Evolutionary conservation across 805 yeast species (phyloP).

Genomic region (Metschnikowia picachoensis): DNA sequence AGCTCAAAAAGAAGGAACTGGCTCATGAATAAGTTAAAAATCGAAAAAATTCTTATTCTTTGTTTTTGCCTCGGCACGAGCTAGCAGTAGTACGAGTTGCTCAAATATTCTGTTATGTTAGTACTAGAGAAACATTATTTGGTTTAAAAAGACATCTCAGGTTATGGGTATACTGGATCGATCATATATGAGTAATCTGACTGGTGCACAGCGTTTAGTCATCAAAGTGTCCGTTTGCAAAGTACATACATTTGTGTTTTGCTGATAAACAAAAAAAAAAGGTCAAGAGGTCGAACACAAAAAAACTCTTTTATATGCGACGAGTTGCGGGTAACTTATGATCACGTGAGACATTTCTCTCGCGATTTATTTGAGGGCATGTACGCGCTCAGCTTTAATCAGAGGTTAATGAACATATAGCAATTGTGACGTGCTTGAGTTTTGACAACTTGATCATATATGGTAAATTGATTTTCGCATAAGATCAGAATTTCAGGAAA

Average conservation of each 20-base stretch:
- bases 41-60: too few relatives aligned
- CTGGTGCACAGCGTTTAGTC: constrained; percentile 54
- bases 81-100: too few relatives aligned
- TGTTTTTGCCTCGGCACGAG: too few relatives aligned
- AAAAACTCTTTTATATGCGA: not conserved
- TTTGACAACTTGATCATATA: too few relatives aligned
- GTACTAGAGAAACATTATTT: constrained; percentile 1
- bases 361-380: not conserved
- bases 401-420: too few relatives aligned
- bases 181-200: constrained; percentile 47
- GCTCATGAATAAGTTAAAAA: too few relatives aligned
- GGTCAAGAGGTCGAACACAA: not conserved
- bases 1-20: too few relatives aligned
- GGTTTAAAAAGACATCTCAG: constrained; percentile 28
- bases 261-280: not conserved
- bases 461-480: too few relatives aligned
- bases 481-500: too few relatives aligned
- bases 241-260: constrained; percentile 14
- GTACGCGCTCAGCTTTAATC: too few relatives aligned
- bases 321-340: constrained; percentile 6
- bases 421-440: too few relatives aligned
- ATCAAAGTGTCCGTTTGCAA: constrained; percentile 25
- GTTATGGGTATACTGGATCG: constrained; percentile 45
- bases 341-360: constrained; percentile 1
- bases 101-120: not conserved